Conservation (phyloP, 192 early-diverging fungal species). For the Coemansia sp. region DNA sequence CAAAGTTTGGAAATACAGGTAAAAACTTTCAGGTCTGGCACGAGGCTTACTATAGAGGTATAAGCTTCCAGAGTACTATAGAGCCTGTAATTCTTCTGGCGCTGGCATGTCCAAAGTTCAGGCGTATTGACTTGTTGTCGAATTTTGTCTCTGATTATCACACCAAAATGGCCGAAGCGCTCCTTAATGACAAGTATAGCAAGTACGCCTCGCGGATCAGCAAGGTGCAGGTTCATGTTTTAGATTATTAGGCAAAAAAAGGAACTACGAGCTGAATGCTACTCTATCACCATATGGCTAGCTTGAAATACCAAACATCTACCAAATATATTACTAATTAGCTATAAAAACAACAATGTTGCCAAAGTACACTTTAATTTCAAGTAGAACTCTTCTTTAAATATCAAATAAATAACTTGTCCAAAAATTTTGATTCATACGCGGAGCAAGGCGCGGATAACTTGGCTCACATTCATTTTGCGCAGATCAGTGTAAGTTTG, state of each 20-base stretch:
- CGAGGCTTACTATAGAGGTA: no score
- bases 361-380: neutral
- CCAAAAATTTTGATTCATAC: neutral
- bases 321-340: no score
- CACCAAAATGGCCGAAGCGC: neutral
- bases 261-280: no score
- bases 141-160: neutral
- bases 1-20: neutral
- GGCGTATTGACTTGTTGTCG: neutral
- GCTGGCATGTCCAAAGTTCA: neutral
- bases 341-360: neutral
- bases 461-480: conserved; percentile 79
- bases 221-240: neutral
- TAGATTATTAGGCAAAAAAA: no score
- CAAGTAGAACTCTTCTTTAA: neutral
- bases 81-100: neutral
- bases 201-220: neutral
- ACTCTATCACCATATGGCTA: neutral
- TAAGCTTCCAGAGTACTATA: neutral
- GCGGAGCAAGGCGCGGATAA: conserved; percentile 68
- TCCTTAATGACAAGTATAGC: neutral
- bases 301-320: neutral
- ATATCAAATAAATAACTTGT: no score
- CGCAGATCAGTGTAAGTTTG: conserved; percentile 96
- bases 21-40: no score